Base-by-base conservation (phyloP, 495 filamentous ascomycete species). In the Tuber magnatum region DNA sequence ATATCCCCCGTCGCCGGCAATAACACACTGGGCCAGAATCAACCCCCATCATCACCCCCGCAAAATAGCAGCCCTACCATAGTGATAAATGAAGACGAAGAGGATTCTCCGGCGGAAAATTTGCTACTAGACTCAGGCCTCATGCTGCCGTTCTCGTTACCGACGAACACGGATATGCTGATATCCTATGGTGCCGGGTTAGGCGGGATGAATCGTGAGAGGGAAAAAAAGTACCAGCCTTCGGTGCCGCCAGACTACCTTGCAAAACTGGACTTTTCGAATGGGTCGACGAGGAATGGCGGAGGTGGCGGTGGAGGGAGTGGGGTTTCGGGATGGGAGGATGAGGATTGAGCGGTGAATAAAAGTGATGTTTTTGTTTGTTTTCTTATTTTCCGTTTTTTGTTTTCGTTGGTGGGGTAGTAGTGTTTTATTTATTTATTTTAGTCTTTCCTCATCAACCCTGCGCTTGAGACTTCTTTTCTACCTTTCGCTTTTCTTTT, bases 141-240 rank as follows among this genome's bases (percentile, higher is more conserved):
- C 56, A 97, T 97, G 88, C 88, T 99, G 40, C 96, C 96, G 1
- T 99, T 99, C 83, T 91, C 91, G 44, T 86, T 99, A 35, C 95
- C 95, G 1, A 97, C 95, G 8, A 96, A 94, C 75, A 97, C 94
- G 24, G 95, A 98, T 83, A 98, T 99, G 95, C 86, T 97, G 76
- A 87, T 99, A 51, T 94, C 89, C 78, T 99, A 95, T 80, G 95
- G 95, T 14, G 94, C 96, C 41, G 95, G 95, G 20, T 93, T 97
- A 78, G 95, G 95, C 6, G 95, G 95, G 0, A 86, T 94, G 41
- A 97, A 99, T 83, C 87, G 91, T 72, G 95, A 99, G 83, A 87
- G 93, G 68, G 95, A 95, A 82, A 87, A 93, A 74, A 97, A 97
- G 84, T 99, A 97, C 81, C 94, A 97, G n/a, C 95, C 95, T 6